Evolutionary conservation across 306 rosid species (phyloP).

Genomic region (Nissolia schottii): DNA sequence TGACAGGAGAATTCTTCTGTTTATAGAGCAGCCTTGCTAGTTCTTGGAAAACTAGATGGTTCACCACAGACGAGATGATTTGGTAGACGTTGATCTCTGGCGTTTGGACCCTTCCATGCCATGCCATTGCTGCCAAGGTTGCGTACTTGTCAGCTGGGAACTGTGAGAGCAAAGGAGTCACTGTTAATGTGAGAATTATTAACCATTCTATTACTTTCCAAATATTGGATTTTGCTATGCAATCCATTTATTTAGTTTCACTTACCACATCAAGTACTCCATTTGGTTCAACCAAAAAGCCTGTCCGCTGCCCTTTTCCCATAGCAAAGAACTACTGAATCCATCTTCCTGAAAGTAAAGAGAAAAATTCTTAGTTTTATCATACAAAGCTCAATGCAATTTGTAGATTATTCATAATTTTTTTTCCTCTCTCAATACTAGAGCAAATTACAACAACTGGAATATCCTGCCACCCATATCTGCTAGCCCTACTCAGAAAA

Average conservation of each 20-base stretch:
- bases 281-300: slow-evolving; percentile 81
- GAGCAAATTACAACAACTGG: slow-evolving; percentile 87
- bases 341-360: slow-evolving; percentile 72
- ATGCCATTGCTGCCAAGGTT: slow-evolving; percentile 86
- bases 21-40: slow-evolving; percentile 59
- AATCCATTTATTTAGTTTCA: neutral
- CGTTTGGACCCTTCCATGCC: slow-evolving; percentile 59
- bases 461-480: slow-evolving; percentile 86
- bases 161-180: slow-evolving; percentile 33
- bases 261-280: slow-evolving; percentile 90
- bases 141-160: slow-evolving; percentile 98
- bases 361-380: slow-evolving; percentile 7
- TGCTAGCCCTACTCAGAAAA: slow-evolving; percentile 50
- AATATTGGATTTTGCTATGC: neutral
- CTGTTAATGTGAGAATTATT: neutral
- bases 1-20: slow-evolving; percentile 78
- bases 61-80: slow-evolving; percentile 82
- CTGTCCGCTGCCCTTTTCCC: slow-evolving; percentile 91
- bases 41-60: slow-evolving; percentile 60
- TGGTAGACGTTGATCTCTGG: slow-evolving; percentile 77
- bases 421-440: slow-evolving; percentile 96
- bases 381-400: slow-evolving; percentile 9
- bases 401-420: slow-evolving; percentile 39
- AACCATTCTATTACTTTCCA: neutral
- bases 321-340: slow-evolving; percentile 85